Conservation (phyloP, 805 yeast genomes). For the Wickerhamiella domercqiae region DNA sequence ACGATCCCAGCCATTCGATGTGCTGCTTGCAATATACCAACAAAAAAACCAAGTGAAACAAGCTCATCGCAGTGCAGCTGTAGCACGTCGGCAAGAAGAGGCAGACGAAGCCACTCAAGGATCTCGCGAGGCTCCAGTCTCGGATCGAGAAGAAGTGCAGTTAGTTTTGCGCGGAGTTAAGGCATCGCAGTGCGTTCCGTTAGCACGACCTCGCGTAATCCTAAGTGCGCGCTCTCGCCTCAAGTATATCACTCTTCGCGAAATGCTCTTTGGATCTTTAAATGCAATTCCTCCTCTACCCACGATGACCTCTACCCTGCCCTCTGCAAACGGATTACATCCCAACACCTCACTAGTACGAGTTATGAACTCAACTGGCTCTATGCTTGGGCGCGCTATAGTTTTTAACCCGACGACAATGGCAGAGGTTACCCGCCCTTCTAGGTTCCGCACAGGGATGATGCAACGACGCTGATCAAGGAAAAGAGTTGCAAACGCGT, state of each 20-base stretch:
- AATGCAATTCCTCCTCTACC: conserved; percentile 1
- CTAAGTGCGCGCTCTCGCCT: conserved; percentile 56
- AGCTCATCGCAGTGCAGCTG: conserved; percentile 1
- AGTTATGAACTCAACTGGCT: conserved; percentile 23
- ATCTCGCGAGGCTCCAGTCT: conserved; percentile 30
- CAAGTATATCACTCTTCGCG: conserved; percentile 64
- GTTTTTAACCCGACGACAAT: conserved; percentile 20
- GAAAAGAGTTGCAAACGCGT: too few relatives aligned
- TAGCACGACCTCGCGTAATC: conserved; percentile 45
- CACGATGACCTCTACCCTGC: neutral
- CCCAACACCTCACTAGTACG: conserved; percentile 8
- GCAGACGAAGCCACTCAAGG: conserved; percentile 20
- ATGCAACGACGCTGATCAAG: conserved; percentile 1
- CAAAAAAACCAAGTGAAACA: conserved; percentile 68
- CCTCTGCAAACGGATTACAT: conserved; percentile 19
- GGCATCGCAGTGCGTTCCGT: conserved; percentile 61
- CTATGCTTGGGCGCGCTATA: conserved; percentile 22
- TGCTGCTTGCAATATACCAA: conserved; percentile 70
- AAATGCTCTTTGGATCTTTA: conserved; percentile 73
- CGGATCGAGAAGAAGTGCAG: conserved; percentile 82
- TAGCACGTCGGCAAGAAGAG: conserved; percentile 19
- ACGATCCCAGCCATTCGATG: conserved; percentile 75
- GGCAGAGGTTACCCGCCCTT: conserved; percentile 20
- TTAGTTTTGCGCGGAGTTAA: conserved; percentile 76
- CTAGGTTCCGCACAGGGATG: conserved; percentile 11